Evolutionary conservation across 306 rosid species (phyloP), one percentile per base, ranked within the genome.

Genomic region (Biancaea sappan): DNA sequence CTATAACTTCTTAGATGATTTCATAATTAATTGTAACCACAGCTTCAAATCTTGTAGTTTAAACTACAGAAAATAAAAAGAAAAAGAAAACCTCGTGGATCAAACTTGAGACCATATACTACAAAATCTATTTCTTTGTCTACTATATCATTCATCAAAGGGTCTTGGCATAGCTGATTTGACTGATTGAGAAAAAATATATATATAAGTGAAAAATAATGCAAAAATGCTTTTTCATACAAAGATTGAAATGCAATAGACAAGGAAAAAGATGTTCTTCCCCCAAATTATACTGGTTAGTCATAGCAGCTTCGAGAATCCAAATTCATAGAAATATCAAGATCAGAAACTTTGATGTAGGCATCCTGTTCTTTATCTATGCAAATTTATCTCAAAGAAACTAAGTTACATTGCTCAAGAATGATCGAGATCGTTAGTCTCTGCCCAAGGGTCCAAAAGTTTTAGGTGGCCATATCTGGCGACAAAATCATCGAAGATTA

Each of bases 381-480:
- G 44, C 38, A 32, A 4, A 2, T n/a, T n/a, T n/a, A n/a, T n/a
- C n/a, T n/a, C n/a, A n/a, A n/a, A n/a, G n/a, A n/a, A n/a, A n/a
- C n/a, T n/a, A n/a, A n/a, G n/a, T n/a, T 58, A 29, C 24, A 50
- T 16, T 41, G 71, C 71, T 59, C 47, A 26, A 43, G 29, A 28
- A 70, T 56, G n/a, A n/a, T n/a, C n/a, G n/a, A n/a, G n/a, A n/a
- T 21, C 7, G 29, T 75, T 74, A 65, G 8, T 54, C 83, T 60
- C 68, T 79, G 77, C 56, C 71, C 81, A 90, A 56, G 9, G 86
- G 82, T 77, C 98, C 98, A 83, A 90, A 90, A 34, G 38, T 75
- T 68, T 78, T 47, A 65, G 79, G 86, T 8, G 98, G 96, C 81
- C 60, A 84, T 48, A 88, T 69, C 98, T 93, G 64, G 53, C 50